Conservation (phyloP, 495 filamentous ascomycete genomes). For the Rostrohypoxylon terebratum region DNA sequence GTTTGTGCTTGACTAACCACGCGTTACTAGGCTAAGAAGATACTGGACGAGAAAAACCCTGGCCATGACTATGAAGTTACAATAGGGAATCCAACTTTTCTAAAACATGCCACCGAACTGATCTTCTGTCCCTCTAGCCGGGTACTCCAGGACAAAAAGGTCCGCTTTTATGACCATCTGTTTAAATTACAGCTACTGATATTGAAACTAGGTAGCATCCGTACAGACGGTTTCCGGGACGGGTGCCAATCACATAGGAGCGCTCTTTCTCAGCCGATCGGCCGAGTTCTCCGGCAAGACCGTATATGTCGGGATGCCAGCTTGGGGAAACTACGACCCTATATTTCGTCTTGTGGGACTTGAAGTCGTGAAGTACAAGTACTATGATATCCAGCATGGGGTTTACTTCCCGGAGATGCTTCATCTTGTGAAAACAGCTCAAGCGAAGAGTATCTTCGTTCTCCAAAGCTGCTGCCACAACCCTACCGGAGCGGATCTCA, state of each 20-base stretch:
- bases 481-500: not conserved
- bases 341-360: not conserved
- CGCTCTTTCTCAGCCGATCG: not conserved
- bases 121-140: not conserved
- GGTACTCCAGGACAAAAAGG: not conserved
- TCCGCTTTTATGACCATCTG: not conserved
- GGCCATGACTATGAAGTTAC: not conserved
- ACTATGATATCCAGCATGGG: not conserved
- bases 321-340: not conserved
- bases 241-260: not conserved
- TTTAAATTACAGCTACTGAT: not conserved
- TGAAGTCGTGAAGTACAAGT: not conserved
- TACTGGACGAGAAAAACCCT: not conserved
- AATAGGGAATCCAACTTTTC: not conserved
- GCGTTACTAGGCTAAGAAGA: not conserved
- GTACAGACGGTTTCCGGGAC: not conserved
- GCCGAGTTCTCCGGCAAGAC: constrained; percentile 4
- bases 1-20: not conserved
- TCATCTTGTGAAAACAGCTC: not conserved
- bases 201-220: not conserved
- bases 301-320: not conserved
- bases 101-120: not conserved
- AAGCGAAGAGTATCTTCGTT: not conserved
- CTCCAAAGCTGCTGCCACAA: not conserved
- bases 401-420: not conserved